A percentile compares a stretch with the other conserved stretches of the same genome.
These are phyloP conservation scores for Globisporangium middletonii DNA, from an alignment of 352 stramenopile species.

Conservation along the genomic window DNA sequence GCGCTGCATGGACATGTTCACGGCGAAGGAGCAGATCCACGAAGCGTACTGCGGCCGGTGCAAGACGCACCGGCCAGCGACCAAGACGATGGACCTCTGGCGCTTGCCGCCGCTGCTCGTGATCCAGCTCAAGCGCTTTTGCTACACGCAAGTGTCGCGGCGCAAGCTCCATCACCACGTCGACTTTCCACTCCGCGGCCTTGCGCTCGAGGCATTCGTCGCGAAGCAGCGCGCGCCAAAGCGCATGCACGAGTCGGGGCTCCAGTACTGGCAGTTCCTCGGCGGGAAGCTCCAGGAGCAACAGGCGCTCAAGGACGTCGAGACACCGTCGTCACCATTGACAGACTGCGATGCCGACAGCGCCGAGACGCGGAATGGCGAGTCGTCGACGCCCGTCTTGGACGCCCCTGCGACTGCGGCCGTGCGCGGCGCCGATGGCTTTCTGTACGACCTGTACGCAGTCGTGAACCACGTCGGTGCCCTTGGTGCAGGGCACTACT, in stretches of 20 bases:
- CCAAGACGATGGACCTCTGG: conserved; percentile 97
- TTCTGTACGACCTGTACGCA: conserved; percentile 95
- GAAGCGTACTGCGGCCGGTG: conserved; percentile 80
- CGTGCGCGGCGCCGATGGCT: conserved; percentile 40
- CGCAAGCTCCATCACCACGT: conserved; percentile 96
- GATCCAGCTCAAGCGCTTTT: conserved; percentile 99
- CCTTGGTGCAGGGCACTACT: conserved; percentile 95
- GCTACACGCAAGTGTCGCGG: conserved; percentile 90
- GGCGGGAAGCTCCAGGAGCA: conserved; percentile 50
- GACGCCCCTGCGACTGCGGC: conserved; percentile 56
- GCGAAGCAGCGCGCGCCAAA: conserved; percentile 46
- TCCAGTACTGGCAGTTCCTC: conserved; percentile 72
- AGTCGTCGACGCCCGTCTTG: conserved; percentile 13
- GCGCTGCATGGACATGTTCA: conserved; percentile 86
- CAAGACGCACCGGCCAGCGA: conserved; percentile 89
- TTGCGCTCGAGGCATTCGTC: conserved; percentile 85
- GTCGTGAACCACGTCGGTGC: conserved; percentile 98
- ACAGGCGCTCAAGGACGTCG: too few relatives aligned
- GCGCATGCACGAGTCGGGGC: conserved; percentile 36
- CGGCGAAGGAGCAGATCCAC: conserved; percentile 67
- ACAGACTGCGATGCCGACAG: too few relatives aligned
- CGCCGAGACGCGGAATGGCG: too few relatives aligned
- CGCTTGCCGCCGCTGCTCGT: conserved; percentile 95
- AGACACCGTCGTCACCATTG: too few relatives aligned
- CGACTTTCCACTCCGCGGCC: conserved; percentile 91